Evolutionary conservation across 306 rosid genomes (phyloP).

Genomic region (Trifolium repens): DNA sequence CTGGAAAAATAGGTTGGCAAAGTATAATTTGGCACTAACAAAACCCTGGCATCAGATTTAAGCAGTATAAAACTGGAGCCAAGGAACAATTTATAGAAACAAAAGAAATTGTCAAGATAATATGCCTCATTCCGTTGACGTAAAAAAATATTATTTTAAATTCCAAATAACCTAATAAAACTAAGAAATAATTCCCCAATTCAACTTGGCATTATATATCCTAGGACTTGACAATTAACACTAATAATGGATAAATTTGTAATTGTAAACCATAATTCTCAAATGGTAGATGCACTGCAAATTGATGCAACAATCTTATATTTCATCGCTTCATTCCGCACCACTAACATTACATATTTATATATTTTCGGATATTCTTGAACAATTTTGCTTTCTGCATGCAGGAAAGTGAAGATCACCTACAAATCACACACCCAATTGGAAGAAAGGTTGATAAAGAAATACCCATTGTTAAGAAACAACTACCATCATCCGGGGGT

Average conservation of each 20-base stretch:
- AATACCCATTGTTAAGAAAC: slow-evolving; percentile 59
- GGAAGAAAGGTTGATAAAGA: slow-evolving; percentile 55
- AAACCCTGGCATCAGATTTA: slow-evolving; percentile 4
- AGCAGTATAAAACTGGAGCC: slow-evolving; percentile 12
- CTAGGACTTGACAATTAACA: not conserved
- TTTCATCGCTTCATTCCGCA: not conserved
- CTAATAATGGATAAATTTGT: slow-evolving; percentile 5
- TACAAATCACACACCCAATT: slow-evolving; percentile 47
- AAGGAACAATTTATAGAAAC: slow-evolving; percentile 1
- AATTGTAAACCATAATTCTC: not conserved
- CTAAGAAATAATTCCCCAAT: slow-evolving; percentile 15
- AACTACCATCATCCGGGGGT: slow-evolving; percentile 56
- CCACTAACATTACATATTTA: not conserved
- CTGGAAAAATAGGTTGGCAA: not conserved
- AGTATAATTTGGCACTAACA: slow-evolving; percentile 8
- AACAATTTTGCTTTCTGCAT: slow-evolving; percentile 20
- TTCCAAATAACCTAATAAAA: slow-evolving; percentile 8
- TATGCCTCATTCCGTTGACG: not conserved
- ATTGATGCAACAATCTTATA: not conserved
- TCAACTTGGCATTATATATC: slow-evolving; percentile 20
- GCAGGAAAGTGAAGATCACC: slow-evolving; percentile 73
- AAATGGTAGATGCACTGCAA: slow-evolving; percentile 6
- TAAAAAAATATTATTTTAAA: slow-evolving; percentile 24
- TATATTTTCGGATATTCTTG: not conserved
- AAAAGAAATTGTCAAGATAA: slow-evolving; percentile 2